These are phyloP conservation scores for Torulaspora pretoriensis DNA, from an alignment of 1,139 yeast species.

Conservation along the genomic window DNA sequence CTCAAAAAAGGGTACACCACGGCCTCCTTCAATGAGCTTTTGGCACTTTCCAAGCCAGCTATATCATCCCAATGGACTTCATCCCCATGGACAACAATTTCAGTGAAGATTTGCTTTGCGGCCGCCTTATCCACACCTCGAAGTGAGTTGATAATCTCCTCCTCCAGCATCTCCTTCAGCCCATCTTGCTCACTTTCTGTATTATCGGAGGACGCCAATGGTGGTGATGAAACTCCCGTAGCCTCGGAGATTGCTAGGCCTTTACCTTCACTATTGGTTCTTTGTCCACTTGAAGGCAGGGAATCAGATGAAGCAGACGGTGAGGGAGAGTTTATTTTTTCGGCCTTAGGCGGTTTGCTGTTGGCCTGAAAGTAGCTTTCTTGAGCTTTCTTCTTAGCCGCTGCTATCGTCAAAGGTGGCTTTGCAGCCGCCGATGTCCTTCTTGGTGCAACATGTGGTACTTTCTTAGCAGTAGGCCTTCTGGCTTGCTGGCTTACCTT, in stretches of 20 bases:
- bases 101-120: conserved; percentile 82
- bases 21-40: conserved; percentile 85
- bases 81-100: conserved; percentile 90
- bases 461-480: conserved; percentile 4
- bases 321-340: background rate
- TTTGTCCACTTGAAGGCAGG: conserved; percentile 9
- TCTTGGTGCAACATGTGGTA: background rate
- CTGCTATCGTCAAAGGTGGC: background rate
- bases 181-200: conserved; percentile 13
- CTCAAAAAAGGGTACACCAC: conserved; percentile 94
- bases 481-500: conserved; percentile 3
- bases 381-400: conserved; percentile 6
- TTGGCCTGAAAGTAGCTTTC: conserved; percentile 2
- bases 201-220: conserved; percentile 26
- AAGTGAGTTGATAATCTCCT: conserved; percentile 38
- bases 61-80: conserved; percentile 97
- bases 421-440: conserved; percentile 2
- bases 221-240: conserved; percentile 32
- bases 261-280: conserved; percentile 3
- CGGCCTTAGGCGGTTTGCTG: background rate
- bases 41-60: conserved; percentile 89
- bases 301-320: conserved; percentile 8
- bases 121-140: conserved; percentile 57
- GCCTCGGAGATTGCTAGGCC: conserved; percentile 3
- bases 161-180: conserved; percentile 36